Base-by-base conservation (phyloP, 1,284 basidiomycete species). In the Sporisorium graminicola region DNA sequence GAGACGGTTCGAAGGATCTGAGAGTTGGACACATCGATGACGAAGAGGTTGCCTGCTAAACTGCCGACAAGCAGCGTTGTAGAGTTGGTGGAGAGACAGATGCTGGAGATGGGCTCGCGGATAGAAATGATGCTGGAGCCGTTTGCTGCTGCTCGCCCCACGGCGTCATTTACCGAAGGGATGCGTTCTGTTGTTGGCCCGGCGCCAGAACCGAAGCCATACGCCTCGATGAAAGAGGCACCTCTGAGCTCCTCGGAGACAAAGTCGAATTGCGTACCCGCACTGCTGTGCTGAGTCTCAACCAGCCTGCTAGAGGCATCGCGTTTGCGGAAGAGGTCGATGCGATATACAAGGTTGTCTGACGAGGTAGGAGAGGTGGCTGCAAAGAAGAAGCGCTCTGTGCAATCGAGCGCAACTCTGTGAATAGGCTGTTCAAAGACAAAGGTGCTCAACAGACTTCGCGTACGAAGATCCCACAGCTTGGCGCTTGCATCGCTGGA, bases 401-500 rank as follows among this genome's bases (percentile, higher is more conserved):
- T 90, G 16, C 90, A 86, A 82, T 98, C 95, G 88, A 93, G 92
- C 1, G 90, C 90, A 20, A 97, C 82, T 59, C 88, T 88, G 7
- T 89, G 87, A 51, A 95, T 90, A 1, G 91, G 89, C 78, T 90
- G 88, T 26, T 94, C 93, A 65, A 95, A 69, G 71, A 91, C 88
- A 84, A 95, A 95, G 0, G 94, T 94, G 22, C 92, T 92, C n/a
- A 96, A 87, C 14, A 96, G 89, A 8, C 91, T 89, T 47, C 90
- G 90, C 0, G 93, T 91, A 3, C 90, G 88, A 6, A 94, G 86
- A 78, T 94, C 93, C 94, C 94, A 95, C 50, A 94, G 86, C 92
- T 98, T 98, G 82, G 94, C 93, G n/a, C 93, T 93, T 70, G 94
- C 92, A 85, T 98, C 96, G 43, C 92, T 86, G 0, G 94, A 93